A percentile compares a stretch with the other conserved stretches of the same genome.
Conservation (phyloP, 768 basidiomycete species). For the Agrocybe pediades region DNA sequence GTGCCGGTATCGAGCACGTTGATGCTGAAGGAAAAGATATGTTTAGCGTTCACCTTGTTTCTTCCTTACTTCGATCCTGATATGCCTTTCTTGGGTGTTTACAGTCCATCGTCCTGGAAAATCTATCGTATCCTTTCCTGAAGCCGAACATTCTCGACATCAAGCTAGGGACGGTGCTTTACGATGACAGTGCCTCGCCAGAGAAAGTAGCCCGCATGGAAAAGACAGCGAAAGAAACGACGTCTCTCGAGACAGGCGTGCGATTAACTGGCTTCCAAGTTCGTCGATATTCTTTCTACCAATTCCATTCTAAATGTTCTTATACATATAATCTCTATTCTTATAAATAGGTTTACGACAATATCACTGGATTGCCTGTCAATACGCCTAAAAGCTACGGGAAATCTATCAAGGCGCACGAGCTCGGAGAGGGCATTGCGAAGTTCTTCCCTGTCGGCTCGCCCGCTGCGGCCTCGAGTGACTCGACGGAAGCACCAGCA, state of each 20-base stretch:
- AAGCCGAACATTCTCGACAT: slow-evolving; percentile 90
- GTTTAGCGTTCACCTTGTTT: slow-evolving; percentile 20
- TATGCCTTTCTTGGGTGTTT: slow-evolving; percentile 11
- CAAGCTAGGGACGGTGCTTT: slow-evolving; percentile 91
- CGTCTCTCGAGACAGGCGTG: slow-evolving; percentile 75
- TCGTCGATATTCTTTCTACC: slow-evolving; percentile 4
- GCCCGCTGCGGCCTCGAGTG: not conserved
- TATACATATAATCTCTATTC: not conserved
- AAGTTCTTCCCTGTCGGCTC: slow-evolving; percentile 72
- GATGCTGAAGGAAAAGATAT: slow-evolving; percentile 47
- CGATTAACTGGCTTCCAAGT: slow-evolving; percentile 90
- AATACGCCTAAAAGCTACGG: slow-evolving; percentile 78
- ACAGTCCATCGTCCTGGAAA: slow-evolving; percentile 86
- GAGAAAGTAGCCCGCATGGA: slow-evolving; percentile 85
- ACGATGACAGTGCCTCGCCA: slow-evolving; percentile 62
- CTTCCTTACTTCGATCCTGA: slow-evolving; percentile 9
- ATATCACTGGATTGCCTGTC: slow-evolving; percentile 52
- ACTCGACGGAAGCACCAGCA: not conserved
- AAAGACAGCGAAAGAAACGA: slow-evolving; percentile 66
- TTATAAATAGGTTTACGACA: slow-evolving; percentile 69
- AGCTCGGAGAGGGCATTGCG: slow-evolving; percentile 76
- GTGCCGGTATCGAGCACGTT: slow-evolving; percentile 23
- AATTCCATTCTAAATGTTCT: not conserved
- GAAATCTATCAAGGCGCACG: slow-evolving; percentile 63
- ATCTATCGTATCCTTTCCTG: slow-evolving; percentile 69